These are phyloP conservation scores for Pelagomonas calceolata DNA, from an alignment of 108 stramenopile genomes.

Conservation along the genomic window DNA sequence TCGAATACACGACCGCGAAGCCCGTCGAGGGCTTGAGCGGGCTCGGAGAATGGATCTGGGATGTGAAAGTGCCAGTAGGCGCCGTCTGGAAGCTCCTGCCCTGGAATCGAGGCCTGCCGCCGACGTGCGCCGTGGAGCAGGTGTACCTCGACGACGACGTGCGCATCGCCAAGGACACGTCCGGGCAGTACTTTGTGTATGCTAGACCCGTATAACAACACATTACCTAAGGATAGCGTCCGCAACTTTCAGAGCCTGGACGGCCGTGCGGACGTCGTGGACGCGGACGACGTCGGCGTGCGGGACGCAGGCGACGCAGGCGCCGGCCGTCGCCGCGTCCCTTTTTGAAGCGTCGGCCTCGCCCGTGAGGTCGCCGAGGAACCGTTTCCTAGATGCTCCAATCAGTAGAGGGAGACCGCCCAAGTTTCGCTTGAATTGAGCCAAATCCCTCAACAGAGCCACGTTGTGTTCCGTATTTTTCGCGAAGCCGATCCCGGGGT, in stretches of 20 bases:
- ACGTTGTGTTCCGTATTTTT: conserved; percentile 70
- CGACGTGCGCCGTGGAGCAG: conserved; percentile 52
- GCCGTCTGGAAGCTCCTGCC: conserved; percentile 65
- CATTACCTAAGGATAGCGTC: conserved; percentile 56
- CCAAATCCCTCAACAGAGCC: conserved; percentile 47
- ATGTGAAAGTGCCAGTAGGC: conserved; percentile 67
- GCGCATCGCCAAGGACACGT: conserved; percentile 62
- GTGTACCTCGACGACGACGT: conserved; percentile 65
- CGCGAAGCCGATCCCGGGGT: conserved; percentile 95
- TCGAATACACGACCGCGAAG: conserved; percentile 67
- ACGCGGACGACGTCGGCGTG: conserved; percentile 72
- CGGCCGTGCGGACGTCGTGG: conserved; percentile 68
- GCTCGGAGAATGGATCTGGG: conserved; percentile 70
- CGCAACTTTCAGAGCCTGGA: conserved; percentile 54
- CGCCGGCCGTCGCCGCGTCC: conserved; percentile 73
- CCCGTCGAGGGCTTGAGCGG: conserved; percentile 61
- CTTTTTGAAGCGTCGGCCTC: conserved; percentile 50
- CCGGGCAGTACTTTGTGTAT: conserved; percentile 70
- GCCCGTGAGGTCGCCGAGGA: conserved; percentile 64
- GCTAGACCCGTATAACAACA: conserved; percentile 49
- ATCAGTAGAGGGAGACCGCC: conserved; percentile 56
- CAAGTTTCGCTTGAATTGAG: conserved; percentile 23
- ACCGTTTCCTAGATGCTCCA: conserved; percentile 87
- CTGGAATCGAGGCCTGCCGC: conserved; percentile 65
- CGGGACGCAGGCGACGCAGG: conserved; percentile 42